Evolutionary conservation across 1,284 basidiomycete species (phyloP), one percentile per base, ranked within the genome.

Genomic region (Austropuccinia psidii): DNA sequence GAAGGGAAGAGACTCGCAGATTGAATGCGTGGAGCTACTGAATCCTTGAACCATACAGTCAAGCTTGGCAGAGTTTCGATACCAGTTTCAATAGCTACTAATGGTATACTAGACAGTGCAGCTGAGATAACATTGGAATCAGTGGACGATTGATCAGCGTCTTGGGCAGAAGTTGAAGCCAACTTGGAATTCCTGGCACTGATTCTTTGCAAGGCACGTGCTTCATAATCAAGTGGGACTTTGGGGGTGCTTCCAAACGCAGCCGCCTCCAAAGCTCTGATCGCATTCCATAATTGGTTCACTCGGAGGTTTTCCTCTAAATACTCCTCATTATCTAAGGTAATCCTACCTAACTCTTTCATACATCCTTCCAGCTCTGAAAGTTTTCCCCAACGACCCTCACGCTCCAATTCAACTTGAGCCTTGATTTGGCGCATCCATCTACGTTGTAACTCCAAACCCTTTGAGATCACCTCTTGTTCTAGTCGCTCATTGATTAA

Each of bases 401-500:
- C 93, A 58, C 96, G 91, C 82, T 98, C 96, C 79, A 93, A 87
- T 83, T 99, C 95, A 74, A 98, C 95, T 78, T 89, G 89, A 76
- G 92, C 86, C 83, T 97, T 96, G 85, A 98, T 89, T 72, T 97
- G 93, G 55, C 91, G 88, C 74, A 98, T 90, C 94, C 95, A 98
- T 76, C 91, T 86, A 65, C 93, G 88, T 81, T 98, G 95, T 55
- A 98, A 87, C 83, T 98, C 95, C 77, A 99, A 93, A 27, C 94
- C 95, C 81, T 98, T 94, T 4, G 93, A 89, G 58, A 98, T 86
- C 74, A 98, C 93, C 81, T 96, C 94, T 80, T 96, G 91, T 80
- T 90, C 91, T 76, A 98, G 85, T 90, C 92, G 86, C 82, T 95
- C 87, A 80, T 98, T 94, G 82, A 98, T 96, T 77, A 96, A 86